Conservation (phyloP, 805 yeast species). For the Candida verbasci region DNA sequence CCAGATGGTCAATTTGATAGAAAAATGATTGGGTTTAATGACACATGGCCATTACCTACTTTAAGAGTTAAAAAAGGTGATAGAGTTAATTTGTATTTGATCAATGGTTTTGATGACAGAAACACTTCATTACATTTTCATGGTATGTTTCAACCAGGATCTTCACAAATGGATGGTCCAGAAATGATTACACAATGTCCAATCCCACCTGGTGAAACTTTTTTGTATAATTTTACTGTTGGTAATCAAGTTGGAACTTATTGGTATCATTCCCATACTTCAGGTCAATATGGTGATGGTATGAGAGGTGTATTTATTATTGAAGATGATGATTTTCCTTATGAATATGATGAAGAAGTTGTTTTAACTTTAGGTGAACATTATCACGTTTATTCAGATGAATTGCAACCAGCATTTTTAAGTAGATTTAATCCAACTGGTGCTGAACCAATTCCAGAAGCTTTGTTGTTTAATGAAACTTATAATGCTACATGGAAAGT, state of each 20-base stretch:
- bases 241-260: slow-evolving; percentile 75
- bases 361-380: slow-evolving; percentile 56
- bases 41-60: slow-evolving; percentile 84
- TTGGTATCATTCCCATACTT: slow-evolving; percentile 97
- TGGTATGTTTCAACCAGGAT: slow-evolving; percentile 80
- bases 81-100: slow-evolving; percentile 63
- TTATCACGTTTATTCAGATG: slow-evolving; percentile 53
- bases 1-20: slow-evolving; percentile 62
- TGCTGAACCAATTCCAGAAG: slow-evolving; percentile 77
- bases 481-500: slow-evolving; percentile 53
- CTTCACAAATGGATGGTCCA: slow-evolving; percentile 87
- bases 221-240: slow-evolving; percentile 85
- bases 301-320: slow-evolving; percentile 76
- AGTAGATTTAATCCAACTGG: slow-evolving; percentile 77
- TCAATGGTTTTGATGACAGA: slow-evolving; percentile 65
- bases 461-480: slow-evolving; percentile 61
- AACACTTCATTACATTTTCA: slow-evolving; percentile 88
- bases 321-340: slow-evolving; percentile 55
- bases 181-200: slow-evolving; percentile 88
- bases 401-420: slow-evolving; percentile 45
- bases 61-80: slow-evolving; percentile 77
- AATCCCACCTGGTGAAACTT: slow-evolving; percentile 70
- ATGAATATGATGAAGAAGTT: slow-evolving; percentile 59
- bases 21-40: slow-evolving; percentile 62
- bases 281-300: slow-evolving; percentile 93